Conservation (phyloP, 306 rosid species). For the Urtica urens region DNA sequence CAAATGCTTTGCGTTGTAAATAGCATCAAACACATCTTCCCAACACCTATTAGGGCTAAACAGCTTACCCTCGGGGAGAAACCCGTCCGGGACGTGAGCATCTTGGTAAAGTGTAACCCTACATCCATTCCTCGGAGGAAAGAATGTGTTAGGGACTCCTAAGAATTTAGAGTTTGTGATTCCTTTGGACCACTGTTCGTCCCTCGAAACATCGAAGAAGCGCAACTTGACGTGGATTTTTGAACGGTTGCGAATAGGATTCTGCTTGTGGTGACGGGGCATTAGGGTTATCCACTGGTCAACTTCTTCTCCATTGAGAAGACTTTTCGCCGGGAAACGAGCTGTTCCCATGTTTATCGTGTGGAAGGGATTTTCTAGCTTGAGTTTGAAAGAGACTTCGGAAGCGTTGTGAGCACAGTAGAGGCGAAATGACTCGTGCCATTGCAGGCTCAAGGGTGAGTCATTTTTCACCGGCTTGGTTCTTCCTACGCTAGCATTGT, state of each 20-base stretch:
- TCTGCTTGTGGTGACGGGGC: constrained; percentile 10
- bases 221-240: constrained; percentile 24
- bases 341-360: constrained; percentile 36
- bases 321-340: constrained; percentile 17
- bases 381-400: constrained; percentile 26
- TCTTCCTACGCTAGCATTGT: constrained; percentile 29
- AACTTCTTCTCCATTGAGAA: constrained; percentile 18
- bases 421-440: constrained; percentile 34
- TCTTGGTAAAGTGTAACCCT: constrained; percentile 43
- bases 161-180: constrained; percentile 21
- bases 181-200: constrained; percentile 30
- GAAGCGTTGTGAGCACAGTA: constrained; percentile 34
- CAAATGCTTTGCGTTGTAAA: constrained; percentile 30
- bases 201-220: constrained; percentile 15
- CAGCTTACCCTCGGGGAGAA: constrained; percentile 14
- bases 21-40: constrained; percentile 44
- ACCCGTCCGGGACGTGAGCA: constrained; percentile 32
- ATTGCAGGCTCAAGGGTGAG: constrained; percentile 21
- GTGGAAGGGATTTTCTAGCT: constrained; percentile 28
- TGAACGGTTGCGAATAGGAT: constrained; percentile 16
- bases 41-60: constrained; percentile 32
- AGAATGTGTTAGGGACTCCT: constrained; percentile 38
- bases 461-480: constrained; percentile 18
- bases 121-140: constrained; percentile 34
- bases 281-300: constrained; percentile 32